Conservation (phyloP, 176 grass and related monocot species). For the Thinopyrum elongatum region DNA sequence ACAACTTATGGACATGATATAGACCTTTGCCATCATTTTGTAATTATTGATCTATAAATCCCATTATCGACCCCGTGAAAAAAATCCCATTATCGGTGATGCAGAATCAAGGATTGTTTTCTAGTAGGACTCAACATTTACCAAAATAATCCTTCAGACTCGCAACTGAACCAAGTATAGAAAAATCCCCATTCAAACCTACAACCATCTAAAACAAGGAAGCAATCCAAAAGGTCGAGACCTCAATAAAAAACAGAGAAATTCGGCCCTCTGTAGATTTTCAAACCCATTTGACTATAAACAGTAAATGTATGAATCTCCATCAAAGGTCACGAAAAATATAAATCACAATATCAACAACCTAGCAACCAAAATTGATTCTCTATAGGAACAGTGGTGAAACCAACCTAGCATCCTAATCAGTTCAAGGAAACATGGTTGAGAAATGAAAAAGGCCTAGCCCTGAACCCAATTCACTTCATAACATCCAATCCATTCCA, state of each 20-base stretch:
- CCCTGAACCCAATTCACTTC: background rate
- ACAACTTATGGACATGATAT: background rate
- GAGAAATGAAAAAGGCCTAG: too few species aligned
- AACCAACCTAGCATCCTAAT: background rate
- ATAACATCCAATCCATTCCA: background rate
- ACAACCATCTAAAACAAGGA: constrained; percentile 15
- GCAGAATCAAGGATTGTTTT: background rate
- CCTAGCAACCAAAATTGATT: background rate
- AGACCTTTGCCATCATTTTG: background rate
- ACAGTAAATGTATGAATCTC: background rate
- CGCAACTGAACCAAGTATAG: background rate
- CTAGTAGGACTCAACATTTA: background rate
- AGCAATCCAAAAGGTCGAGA: background rate
- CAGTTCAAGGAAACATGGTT: background rate
- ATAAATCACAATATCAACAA: background rate
- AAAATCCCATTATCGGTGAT: background rate
- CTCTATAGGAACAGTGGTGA: background rate
- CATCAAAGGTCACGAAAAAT: background rate
- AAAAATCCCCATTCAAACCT: background rate
- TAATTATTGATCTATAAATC: background rate
- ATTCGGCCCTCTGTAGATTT: background rate
- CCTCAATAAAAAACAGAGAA: background rate
- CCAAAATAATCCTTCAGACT: background rate
- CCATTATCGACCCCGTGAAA: too few species aligned
- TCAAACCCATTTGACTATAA: background rate